Conservation (phyloP, 2,329 filamentous ascomycete species). For the Trichoderma gracile region DNA sequence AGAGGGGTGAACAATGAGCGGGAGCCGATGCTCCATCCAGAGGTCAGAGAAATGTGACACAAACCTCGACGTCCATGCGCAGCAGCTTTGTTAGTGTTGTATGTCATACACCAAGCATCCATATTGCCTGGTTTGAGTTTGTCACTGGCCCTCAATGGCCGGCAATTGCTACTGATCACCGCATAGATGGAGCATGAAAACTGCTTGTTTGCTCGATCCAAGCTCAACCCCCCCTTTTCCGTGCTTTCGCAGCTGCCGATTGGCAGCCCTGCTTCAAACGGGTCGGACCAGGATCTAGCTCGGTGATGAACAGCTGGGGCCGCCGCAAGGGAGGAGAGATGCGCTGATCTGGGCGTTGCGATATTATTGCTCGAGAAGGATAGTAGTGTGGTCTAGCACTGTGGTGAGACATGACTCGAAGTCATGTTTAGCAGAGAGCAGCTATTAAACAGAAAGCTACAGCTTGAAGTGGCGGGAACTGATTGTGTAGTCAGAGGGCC, state of each 20-base stretch:
- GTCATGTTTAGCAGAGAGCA: background rate
- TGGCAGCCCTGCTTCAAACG: slow-evolving; percentile 14
- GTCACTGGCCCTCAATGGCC: no score
- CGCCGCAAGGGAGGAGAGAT: slow-evolving; percentile 1
- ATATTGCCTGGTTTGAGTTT: no score
- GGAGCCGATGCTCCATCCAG: no score
- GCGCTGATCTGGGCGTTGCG: slow-evolving; percentile 7
- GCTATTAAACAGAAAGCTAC: no score
- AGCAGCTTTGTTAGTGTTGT: no score
- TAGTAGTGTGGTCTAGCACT: background rate
- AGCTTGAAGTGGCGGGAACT: no score
- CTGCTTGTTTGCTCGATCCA: slow-evolving; percentile 1
- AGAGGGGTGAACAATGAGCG: no score
- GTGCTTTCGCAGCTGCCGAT: slow-evolving; percentile 13
- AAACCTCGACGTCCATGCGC: background rate
- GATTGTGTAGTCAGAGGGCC: background rate
- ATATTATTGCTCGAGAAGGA: background rate
- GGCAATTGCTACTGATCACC: no score
- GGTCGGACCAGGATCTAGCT: slow-evolving; percentile 3
- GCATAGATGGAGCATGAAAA: no score
- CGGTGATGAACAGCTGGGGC: slow-evolving; percentile 8
- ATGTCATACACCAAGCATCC: no score
- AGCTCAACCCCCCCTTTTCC: background rate
- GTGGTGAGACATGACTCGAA: no score
- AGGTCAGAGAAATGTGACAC: background rate